These are phyloP conservation scores for Fragilariopsis cylindrus DNA, from an alignment of 108 stramenopile genomes.

Conservation along the genomic window DNA sequence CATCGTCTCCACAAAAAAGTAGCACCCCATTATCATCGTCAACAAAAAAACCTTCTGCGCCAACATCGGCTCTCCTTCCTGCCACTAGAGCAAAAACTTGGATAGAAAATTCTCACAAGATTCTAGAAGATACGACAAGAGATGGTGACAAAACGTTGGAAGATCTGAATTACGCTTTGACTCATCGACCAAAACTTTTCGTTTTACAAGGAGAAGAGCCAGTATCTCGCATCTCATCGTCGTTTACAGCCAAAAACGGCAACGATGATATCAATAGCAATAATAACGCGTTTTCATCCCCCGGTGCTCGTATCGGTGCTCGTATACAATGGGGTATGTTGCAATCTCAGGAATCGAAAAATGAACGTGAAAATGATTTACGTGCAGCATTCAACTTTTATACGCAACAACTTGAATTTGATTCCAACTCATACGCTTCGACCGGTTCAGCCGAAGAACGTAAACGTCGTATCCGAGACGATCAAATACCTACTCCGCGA, in stretches of 20 bases:
- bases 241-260: background rate
- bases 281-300: background rate
- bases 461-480: constrained; percentile 48
- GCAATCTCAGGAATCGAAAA: constrained; percentile 34
- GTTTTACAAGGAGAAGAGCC: background rate
- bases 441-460: constrained; percentile 22
- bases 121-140: background rate
- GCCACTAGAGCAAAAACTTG: background rate
- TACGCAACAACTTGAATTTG: constrained; percentile 33
- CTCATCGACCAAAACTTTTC: background rate
- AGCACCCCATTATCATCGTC: too few relatives aligned
- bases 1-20: too few relatives aligned
- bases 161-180: background rate
- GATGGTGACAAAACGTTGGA: background rate
- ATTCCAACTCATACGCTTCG: constrained; percentile 27
- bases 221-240: background rate
- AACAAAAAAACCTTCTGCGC: background rate
- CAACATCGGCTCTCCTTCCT: background rate
- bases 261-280: background rate
- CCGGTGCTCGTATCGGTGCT: constrained; percentile 15
- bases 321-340: constrained; percentile 41
- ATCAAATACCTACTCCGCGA: constrained; percentile 47
- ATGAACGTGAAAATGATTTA: constrained; percentile 33
- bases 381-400: constrained; percentile 48
- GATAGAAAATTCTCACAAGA: background rate